Conservation (phyloP, 257 asterid genomes). For the Salvia rosmarinus region DNA sequence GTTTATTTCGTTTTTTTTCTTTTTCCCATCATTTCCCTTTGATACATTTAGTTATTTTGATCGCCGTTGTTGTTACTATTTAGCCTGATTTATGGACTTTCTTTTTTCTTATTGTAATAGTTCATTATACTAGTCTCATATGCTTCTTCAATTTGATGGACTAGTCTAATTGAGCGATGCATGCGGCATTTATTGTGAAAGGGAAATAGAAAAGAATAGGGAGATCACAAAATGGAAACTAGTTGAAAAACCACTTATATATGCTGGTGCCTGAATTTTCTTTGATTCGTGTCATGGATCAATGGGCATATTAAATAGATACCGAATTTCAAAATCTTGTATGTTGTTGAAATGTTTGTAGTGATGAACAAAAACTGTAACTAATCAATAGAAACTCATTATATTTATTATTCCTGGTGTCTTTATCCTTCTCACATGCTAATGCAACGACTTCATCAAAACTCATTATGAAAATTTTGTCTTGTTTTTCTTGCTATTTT, state of each 20-base stretch:
- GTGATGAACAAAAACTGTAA: neutral
- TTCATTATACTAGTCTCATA: constrained; percentile 6
- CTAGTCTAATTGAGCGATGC: constrained; percentile 15
- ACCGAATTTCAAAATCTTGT: neutral
- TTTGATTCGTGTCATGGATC: neutral
- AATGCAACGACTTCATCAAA: neutral
- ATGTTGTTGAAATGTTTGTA: neutral
- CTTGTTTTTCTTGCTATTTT: constrained; percentile 3
- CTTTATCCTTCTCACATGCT: neutral
- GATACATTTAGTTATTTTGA: neutral
- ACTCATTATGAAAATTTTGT: neutral
- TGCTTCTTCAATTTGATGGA: constrained; percentile 19
- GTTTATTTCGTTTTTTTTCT: neutral
- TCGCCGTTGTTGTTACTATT: neutral
- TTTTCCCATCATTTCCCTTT: neutral
- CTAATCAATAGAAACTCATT: neutral
- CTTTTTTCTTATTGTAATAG: neutral
- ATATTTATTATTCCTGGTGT: neutral
- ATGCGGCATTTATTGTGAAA: neutral
- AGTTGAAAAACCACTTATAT: neutral
- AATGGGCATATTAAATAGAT: neutral
- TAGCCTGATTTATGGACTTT: neutral
- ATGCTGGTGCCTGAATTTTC: neutral
- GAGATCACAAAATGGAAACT: neutral
- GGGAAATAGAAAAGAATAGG: neutral